These are phyloP conservation scores for Dactylellina parvicollis DNA, from an alignment of 2,329 filamentous ascomycete species.

Conservation along the genomic window DNA sequence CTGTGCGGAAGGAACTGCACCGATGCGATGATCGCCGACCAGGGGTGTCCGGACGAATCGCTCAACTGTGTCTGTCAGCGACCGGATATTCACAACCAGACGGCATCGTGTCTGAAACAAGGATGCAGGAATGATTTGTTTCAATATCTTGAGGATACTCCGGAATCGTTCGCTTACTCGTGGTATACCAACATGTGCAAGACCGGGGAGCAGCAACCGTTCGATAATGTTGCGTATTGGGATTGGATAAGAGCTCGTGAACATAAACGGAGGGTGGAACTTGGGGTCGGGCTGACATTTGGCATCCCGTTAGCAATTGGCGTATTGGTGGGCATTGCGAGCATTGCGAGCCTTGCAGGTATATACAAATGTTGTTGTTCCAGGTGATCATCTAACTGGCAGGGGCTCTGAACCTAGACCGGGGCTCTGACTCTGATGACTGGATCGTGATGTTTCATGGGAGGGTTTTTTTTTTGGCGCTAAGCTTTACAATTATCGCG, in stretches of 20 bases:
- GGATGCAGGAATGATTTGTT: not conserved
- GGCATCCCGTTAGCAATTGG: too few species aligned
- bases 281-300: too few species aligned
- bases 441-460: too few species aligned
- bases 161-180: constrained; percentile 1
- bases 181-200: constrained; percentile 25
- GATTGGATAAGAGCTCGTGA: not conserved
- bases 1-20: constrained; percentile 13
- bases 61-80: constrained; percentile 17
- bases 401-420: too few species aligned
- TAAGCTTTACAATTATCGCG: too few species aligned
- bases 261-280: too few species aligned
- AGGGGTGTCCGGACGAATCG: constrained; percentile 3
- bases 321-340: too few species aligned
- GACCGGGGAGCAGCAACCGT: constrained; percentile 4
- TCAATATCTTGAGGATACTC: not conserved
- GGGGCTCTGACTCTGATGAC: too few species aligned
- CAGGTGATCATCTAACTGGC: too few species aligned
- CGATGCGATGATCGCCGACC: constrained; percentile 2
- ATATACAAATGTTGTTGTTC: too few species aligned
- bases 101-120: not conserved
- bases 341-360: too few species aligned
- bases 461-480: too few species aligned
- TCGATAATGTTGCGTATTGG: not conserved
- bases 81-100: constrained; percentile 6